A percentile compares a stretch with the other conserved stretches of the same genome.
phyloP scores from a whole-genome alignment of 768 basidiomycete species.

The Calocybe cyanea region DNA sequence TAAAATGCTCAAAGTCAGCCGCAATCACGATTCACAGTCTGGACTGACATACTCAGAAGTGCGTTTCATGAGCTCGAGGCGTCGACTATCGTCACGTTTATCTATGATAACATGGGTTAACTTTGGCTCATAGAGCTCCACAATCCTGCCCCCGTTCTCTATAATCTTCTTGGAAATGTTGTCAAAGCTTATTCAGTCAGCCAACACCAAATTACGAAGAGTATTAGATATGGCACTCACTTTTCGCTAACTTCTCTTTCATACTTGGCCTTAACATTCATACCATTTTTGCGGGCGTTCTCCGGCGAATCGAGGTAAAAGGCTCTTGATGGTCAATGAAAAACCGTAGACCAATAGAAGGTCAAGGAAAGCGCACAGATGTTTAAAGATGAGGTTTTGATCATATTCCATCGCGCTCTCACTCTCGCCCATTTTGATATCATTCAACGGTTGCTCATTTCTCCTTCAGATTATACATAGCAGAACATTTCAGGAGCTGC shows the following conservation, averaged over 20 bases:
- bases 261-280: slow-evolving; percentile 52
- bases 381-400: slow-evolving; percentile 71
- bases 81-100: slow-evolving; percentile 74
- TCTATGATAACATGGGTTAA: slow-evolving; percentile 86
- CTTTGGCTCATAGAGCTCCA: slow-evolving; percentile 66
- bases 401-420: slow-evolving; percentile 75
- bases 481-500: background rate
- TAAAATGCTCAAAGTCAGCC: background rate
- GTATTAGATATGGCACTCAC: slow-evolving; percentile 32
- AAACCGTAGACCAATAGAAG: background rate
- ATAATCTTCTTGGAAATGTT: slow-evolving; percentile 48
- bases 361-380: slow-evolving; percentile 56
- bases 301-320: slow-evolving; percentile 86
- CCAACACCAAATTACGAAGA: no score
- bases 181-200: slow-evolving; percentile 43
- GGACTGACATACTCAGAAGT: slow-evolving; percentile 59
- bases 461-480: background rate
- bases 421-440: slow-evolving; percentile 69
- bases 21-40: background rate
- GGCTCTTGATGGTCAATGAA: slow-evolving; percentile 41
- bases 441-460: background rate
- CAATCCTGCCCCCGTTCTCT: slow-evolving; percentile 71
- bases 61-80: slow-evolving; percentile 62
- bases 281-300: slow-evolving; percentile 65
- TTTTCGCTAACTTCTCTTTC: slow-evolving; percentile 48